phyloP scores from a whole-genome alignment of 2,329 filamentous ascomycete genomes.

The Xylariomycetidae sp. region DNA sequence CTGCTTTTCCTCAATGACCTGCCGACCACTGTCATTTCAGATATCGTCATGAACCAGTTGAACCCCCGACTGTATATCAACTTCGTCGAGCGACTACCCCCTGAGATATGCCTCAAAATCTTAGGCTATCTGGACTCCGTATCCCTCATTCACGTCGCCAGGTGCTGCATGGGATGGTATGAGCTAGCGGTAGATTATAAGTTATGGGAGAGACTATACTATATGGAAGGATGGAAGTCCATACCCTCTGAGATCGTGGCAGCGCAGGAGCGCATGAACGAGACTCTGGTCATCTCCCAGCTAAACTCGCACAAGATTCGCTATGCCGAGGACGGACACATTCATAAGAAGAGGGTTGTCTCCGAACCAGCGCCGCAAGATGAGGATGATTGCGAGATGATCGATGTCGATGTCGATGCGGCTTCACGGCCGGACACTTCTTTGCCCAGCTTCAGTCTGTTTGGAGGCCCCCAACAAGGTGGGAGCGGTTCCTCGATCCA shows the following conservation, averaged over 20 bases:
- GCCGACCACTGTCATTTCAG: slow-evolving; percentile 72
- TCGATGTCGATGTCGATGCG: too few species aligned
- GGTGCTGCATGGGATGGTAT: slow-evolving; percentile 78
- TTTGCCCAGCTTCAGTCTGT: slow-evolving; percentile 19
- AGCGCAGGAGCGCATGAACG: slow-evolving; percentile 60
- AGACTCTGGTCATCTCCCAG: slow-evolving; percentile 33
- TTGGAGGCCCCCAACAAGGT: slow-evolving; percentile 18
- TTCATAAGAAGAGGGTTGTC: slow-evolving; percentile 51
- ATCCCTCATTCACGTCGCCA: slow-evolving; percentile 74
- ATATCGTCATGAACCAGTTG: slow-evolving; percentile 70
- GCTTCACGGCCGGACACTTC: slow-evolving; percentile 23
- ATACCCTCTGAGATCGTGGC: slow-evolving; percentile 59
- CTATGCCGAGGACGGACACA: slow-evolving; percentile 45
- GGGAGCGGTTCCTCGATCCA: slow-evolving; percentile 23
- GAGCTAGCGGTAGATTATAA: slow-evolving; percentile 74
- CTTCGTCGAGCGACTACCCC: slow-evolving; percentile 78
- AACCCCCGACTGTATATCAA: slow-evolving; percentile 88
- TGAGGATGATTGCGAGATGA: slow-evolving; percentile 47
- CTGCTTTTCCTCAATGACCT: slow-evolving; percentile 74
- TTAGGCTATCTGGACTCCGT: slow-evolving; percentile 79
- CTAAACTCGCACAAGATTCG: slow-evolving; percentile 37
- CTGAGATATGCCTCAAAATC: slow-evolving; percentile 86
- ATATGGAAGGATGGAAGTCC: slow-evolving; percentile 79
- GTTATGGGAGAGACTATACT: slow-evolving; percentile 81
- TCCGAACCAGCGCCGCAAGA: slow-evolving; percentile 32